Evolutionary conservation across 352 stramenopile genomes (phyloP).

Genomic region (Phytophthora palmivora): DNA sequence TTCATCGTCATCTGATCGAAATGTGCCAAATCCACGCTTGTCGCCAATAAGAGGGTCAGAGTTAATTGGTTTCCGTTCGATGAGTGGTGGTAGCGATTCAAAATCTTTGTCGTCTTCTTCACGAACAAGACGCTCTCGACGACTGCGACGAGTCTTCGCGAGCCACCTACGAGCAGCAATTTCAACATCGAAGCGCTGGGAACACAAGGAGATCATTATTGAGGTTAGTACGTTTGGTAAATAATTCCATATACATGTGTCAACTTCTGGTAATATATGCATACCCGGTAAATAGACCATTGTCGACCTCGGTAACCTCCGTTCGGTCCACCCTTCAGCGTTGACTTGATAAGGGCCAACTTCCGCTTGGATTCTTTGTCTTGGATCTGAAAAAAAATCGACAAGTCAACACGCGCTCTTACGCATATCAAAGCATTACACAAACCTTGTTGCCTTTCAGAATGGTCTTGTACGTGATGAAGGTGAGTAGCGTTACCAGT

Average conservation of each 20-base stretch:
- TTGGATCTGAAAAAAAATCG: constrained; percentile 43
- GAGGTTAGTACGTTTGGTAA: not conserved
- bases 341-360: constrained; percentile 49
- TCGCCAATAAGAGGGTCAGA: constrained; percentile 26
- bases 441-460: constrained; percentile 68
- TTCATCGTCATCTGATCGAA: constrained; percentile 45
- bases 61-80: constrained; percentile 17
- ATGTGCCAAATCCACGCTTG: constrained; percentile 45
- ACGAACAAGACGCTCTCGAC: constrained; percentile 43
- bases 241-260: too few relatives aligned
- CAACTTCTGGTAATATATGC: not conserved
- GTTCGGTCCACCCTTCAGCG: constrained; percentile 49
- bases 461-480: constrained; percentile 72
- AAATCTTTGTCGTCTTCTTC: constrained; percentile 71
- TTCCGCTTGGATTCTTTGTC: constrained; percentile 56
- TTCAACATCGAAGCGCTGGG: constrained; percentile 65
- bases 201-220: not conserved
- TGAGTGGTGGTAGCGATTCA: constrained; percentile 52
- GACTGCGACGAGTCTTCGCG: constrained; percentile 53
- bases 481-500: constrained; percentile 67
- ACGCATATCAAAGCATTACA: not conserved
- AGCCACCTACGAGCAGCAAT: constrained; percentile 69
- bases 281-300: constrained; percentile 72
- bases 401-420: not conserved
- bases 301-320: constrained; percentile 46